These are phyloP conservation scores for Suhomyces bolitotheri DNA, from an alignment of 1,139 yeast species.

Conservation along the genomic window DNA sequence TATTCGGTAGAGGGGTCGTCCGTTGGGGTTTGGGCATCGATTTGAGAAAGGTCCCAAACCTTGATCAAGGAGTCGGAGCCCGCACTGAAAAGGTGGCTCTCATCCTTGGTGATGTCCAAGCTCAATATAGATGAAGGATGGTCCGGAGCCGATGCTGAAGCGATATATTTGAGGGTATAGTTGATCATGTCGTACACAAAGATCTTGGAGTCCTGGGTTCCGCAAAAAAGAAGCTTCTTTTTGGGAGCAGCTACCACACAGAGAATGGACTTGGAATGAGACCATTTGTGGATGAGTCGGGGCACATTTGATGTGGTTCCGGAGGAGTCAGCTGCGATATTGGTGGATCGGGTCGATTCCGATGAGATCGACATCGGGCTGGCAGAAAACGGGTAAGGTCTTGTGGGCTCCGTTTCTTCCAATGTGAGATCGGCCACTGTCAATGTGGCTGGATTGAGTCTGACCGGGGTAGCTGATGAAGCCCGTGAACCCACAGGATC, in stretches of 20 bases:
- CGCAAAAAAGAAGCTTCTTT: constrained; percentile 70
- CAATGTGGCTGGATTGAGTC: constrained; percentile 23
- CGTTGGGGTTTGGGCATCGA: not conserved
- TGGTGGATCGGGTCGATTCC: constrained; percentile 2
- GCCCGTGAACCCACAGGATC: constrained; percentile 17
- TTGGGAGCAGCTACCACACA: constrained; percentile 69
- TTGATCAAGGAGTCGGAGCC: constrained; percentile 89
- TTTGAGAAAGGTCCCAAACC: constrained; percentile 63
- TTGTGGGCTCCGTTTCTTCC: constrained; percentile 1
- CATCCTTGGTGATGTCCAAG: constrained; percentile 58
- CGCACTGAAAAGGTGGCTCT: constrained; percentile 71
- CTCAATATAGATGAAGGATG: constrained; percentile 77
- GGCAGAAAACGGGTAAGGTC: constrained; percentile 3
- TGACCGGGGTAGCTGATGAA: constrained; percentile 20
- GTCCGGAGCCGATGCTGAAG: constrained; percentile 40
- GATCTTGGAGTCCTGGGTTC: constrained; percentile 90
- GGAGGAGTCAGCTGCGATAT: not conserved
- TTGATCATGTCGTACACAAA: constrained; percentile 68
- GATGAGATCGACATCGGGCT: constrained; percentile 6
- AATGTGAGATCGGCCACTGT: constrained; percentile 10
- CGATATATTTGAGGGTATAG: constrained; percentile 51
- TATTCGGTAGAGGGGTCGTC: not conserved
- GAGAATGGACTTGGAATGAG: constrained; percentile 69
- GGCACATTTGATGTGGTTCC: constrained; percentile 5
- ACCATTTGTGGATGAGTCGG: constrained; percentile 67